These are phyloP conservation scores for Coniochaeta sp. DNA, from an alignment of 2,329 filamentous ascomycete species.

Conservation along the genomic window DNA sequence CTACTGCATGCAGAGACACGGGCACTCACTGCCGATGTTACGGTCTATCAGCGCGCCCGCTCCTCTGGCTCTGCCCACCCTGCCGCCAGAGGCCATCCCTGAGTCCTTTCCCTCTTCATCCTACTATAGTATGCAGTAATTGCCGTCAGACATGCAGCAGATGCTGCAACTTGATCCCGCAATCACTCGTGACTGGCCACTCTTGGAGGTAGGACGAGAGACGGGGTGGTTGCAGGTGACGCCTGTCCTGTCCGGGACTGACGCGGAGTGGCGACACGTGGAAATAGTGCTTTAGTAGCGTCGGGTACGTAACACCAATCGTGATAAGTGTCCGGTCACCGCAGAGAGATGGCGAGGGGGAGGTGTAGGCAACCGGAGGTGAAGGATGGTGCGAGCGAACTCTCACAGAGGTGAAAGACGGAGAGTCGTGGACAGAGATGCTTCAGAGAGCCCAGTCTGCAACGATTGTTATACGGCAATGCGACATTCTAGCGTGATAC, in stretches of 20 bases:
- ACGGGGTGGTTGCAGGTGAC: not conserved
- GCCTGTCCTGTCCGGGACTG: not conserved
- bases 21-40: not conserved
- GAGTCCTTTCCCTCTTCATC: not conserved
- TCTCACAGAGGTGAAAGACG: not conserved
- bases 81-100: not conserved
- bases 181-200: not conserved
- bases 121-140: too few relatives aligned
- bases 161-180: not conserved
- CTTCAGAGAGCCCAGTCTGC: not conserved
- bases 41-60: not conserved
- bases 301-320: not conserved
- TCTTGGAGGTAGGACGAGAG: not conserved
- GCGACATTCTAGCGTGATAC: not conserved
- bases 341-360: not conserved
- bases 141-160: not conserved
- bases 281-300: not conserved
- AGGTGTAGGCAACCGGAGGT: not conserved
- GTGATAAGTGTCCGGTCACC: not conserved
- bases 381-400: not conserved
- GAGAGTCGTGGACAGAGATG: not conserved
- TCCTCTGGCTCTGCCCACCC: not conserved
- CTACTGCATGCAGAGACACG: not conserved
- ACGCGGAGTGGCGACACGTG: not conserved
- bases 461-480: not conserved